Evolutionary conservation across 371 early-diverging fungal genomes (phyloP).

Genomic region (Mortierella sp.): DNA sequence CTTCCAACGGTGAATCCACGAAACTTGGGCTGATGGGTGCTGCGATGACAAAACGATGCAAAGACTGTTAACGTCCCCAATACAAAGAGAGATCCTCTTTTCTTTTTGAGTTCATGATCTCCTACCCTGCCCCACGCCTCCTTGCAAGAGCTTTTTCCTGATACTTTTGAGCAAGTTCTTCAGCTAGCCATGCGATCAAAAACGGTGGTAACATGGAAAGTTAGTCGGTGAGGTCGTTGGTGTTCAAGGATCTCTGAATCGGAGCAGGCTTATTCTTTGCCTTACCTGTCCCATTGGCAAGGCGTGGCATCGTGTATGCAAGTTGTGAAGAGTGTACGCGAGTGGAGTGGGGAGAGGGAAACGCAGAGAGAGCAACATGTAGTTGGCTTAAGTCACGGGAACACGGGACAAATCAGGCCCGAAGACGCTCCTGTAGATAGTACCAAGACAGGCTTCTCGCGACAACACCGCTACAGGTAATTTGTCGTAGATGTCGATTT

Average conservation of each 20-base stretch:
- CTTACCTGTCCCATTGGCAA: constrained; percentile 22
- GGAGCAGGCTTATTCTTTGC: not conserved
- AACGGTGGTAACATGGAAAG: not conserved
- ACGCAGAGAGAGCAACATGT: no score
- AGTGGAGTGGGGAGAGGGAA: constrained; percentile 1
- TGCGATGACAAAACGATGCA: constrained; percentile 9
- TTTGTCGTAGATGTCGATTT: no score
- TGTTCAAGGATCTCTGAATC: no score
- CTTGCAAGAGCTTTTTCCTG: constrained; percentile 45
- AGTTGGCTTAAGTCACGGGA: no score
- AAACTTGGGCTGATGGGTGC: constrained; percentile 41
- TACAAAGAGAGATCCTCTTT: not conserved
- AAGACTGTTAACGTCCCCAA: not conserved
- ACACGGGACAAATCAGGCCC: no score
- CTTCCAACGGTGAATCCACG: constrained; percentile 38
- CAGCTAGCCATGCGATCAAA: constrained; percentile 2
- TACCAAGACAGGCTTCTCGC: no score
- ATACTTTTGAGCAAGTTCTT: constrained; percentile 31
- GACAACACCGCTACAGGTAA: no score
- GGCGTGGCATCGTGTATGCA: constrained; percentile 14
- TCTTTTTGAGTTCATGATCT: not conserved
- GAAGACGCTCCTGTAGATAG: no score
- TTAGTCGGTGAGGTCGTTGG: not conserved
- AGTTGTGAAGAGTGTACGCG: not conserved
- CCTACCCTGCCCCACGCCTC: constrained; percentile 49